Base-by-base conservation (phyloP, 768 basidiomycete genomes). In the Collybiopsis luxurians region DNA sequence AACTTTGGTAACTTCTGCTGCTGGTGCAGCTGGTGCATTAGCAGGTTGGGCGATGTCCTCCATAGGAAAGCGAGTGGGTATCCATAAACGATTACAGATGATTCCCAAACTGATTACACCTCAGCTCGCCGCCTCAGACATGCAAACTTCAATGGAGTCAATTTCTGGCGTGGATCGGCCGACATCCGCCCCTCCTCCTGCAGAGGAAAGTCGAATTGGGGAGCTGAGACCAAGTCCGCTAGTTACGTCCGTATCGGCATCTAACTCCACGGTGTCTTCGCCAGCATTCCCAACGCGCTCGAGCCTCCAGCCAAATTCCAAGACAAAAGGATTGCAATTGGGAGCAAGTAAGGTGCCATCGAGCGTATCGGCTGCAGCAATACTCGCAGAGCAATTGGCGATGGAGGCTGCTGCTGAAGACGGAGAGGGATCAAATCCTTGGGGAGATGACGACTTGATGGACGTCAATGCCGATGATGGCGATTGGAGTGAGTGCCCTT, bases 21-120 rank as follows among this genome's bases (percentile, higher is more conserved):
- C 94, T 0, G 95, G 94, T 0, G 95, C 95, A 2, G 96, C 95
- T 17, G 89, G 91, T 7, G 90, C 87, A 17, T 74, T 99, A 2
- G 95, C 96, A 13, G 93, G 95, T 5, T 98, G 96, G 96, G 96
- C 96, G 1, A 92, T 98, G 42, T 90, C 93, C 3, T 94, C 90
- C 0, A 65, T 98, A 0, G 86, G 90, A 26, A 95, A 86, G 73
- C 90, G 89, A 78, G 90, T 90, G 53, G 28, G 73, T 54, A 4
- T 12, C 45, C 9, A 19, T 4, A 4, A 30, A 9, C 44, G 27
- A 3, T 27, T n/a, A 21, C 24, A 48, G 2, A 28, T 24, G 21
- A 39, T 19, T n/a, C 42, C 10, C 23, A 17, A 27, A 34, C 26
- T 26, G 26, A 39, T 13, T 4, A n/a, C 40, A 56, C 57, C n/a